These are phyloP conservation scores for Rhinocladiella mackenziei DNA, from an alignment of 2,329 filamentous ascomycete species.

Conservation along the genomic window DNA sequence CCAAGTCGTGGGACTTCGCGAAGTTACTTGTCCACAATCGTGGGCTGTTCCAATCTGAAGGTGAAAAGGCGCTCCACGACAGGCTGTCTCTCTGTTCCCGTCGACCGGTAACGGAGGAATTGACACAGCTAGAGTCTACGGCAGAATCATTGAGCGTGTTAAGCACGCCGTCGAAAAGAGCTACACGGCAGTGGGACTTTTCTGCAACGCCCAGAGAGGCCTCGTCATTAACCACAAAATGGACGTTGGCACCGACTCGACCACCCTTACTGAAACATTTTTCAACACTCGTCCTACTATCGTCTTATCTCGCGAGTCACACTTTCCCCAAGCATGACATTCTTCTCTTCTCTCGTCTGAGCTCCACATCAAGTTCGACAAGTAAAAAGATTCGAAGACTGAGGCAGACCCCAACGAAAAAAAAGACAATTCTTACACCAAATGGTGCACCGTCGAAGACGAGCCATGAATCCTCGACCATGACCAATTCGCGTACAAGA, in stretches of 20 bases:
- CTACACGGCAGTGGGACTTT: too few species aligned
- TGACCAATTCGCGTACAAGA: conserved; percentile 32
- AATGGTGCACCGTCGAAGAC: conserved; percentile 12
- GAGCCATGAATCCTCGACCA: conserved; percentile 21
- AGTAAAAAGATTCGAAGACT: conserved; percentile 42
- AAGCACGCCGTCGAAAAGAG: background rate
- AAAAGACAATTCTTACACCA: conserved; percentile 8
- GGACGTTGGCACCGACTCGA: conserved; percentile 25
- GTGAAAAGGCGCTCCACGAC: conserved; percentile 43
- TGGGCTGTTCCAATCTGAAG: conserved; percentile 44
- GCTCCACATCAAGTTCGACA: conserved; percentile 41
- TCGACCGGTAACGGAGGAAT: conserved; percentile 14
- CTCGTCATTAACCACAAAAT: background rate
- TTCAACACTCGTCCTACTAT: conserved; percentile 45
- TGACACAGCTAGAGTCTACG: conserved; percentile 6
- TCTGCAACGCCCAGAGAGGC: background rate
- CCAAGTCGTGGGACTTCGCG: conserved; percentile 74
- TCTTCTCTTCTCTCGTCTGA: conserved; percentile 49
- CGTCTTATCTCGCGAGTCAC: conserved; percentile 47
- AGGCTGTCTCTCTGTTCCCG: conserved; percentile 25
- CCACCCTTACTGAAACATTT: conserved; percentile 41
- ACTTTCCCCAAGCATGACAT: conserved; percentile 46
- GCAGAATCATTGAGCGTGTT: conserved; percentile 11
- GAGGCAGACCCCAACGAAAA: conserved; percentile 35
- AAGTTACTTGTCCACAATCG: conserved; percentile 63